These are phyloP conservation scores for Areca catechu DNA, from an alignment of 176 grass and related monocot genomes.

Conservation along the genomic window DNA sequence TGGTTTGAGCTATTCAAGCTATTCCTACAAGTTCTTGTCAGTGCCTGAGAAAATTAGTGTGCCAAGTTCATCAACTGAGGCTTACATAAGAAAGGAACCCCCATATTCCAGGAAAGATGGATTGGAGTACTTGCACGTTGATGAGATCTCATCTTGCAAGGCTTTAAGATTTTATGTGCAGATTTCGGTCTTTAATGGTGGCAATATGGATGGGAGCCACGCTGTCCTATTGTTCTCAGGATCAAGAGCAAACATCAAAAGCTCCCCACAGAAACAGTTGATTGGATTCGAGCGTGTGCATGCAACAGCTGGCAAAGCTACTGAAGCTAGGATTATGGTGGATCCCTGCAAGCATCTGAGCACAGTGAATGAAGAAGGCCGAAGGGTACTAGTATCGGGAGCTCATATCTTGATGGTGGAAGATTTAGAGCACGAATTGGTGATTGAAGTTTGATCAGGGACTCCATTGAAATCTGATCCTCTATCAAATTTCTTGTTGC, in stretches of 20 bases:
- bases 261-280: constrained; percentile 57
- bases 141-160: constrained; percentile 61
- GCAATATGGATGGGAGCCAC: constrained; percentile 58
- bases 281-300: constrained; percentile 60
- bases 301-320: constrained; percentile 24
- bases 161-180: constrained; percentile 47
- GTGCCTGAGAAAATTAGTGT: constrained; percentile 51
- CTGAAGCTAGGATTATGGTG: constrained; percentile 33
- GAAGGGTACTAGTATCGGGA: constrained; percentile 44
- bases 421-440: constrained; percentile 53
- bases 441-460: constrained; percentile 34
- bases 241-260: constrained; percentile 26
- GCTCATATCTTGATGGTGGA: constrained; percentile 43
- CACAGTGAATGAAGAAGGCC: constrained; percentile 36
- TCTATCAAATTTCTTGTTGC: too few relatives aligned
- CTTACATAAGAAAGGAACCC: constrained; percentile 25
- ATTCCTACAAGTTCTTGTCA: constrained; percentile 44
- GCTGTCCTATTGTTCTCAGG: constrained; percentile 47
- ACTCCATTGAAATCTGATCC: too few relatives aligned
- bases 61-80: constrained; percentile 17
- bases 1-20: constrained; percentile 76
- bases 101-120: constrained; percentile 35
- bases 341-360: constrained; percentile 72
- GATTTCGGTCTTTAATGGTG: constrained; percentile 47
- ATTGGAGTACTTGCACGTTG: constrained; percentile 27